A percentile compares a stretch with the other conserved stretches of the same genome.
Evolutionary conservation across 129 eudicot species (phyloP).

Genomic region (Flaveria bidentis): DNA sequence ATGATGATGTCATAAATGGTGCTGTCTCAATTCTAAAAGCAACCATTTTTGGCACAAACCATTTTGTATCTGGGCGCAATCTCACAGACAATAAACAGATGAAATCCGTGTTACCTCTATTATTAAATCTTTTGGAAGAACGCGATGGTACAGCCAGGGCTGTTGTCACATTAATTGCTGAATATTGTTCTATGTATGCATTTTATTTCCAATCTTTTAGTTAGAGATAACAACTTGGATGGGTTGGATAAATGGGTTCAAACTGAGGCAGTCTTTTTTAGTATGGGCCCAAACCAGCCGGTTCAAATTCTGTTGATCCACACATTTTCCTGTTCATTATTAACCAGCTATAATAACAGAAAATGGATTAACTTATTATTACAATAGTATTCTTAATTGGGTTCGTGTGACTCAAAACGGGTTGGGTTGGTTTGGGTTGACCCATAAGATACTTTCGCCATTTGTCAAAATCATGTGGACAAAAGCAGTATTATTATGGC

Average conservation of each 20-base stretch:
- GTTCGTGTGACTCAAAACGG: neutral
- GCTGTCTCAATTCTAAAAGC: conserved; percentile 67
- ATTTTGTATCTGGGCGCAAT: conserved; percentile 42
- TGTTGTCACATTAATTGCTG: conserved; percentile 69
- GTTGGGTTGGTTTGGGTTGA: neutral
- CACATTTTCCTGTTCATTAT: neutral
- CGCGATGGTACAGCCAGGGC: conserved; percentile 82
- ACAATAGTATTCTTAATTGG: neutral
- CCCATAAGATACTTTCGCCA: neutral
- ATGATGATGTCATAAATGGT: conserved; percentile 71
- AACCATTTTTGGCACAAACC: conserved; percentile 53
- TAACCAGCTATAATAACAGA: neutral
- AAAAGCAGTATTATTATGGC: neutral
- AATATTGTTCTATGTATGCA: conserved; percentile 67
- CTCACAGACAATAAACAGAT: conserved; percentile 50
- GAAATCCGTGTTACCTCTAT: conserved; percentile 53
- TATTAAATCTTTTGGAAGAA: conserved; percentile 72
- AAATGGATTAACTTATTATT: neutral
- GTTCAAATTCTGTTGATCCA: neutral
- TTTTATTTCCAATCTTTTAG: conserved; percentile 16
- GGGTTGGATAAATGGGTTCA: neutral
- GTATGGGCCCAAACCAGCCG: neutral
- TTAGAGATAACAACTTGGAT: conserved; percentile 2
- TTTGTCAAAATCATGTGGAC: neutral
- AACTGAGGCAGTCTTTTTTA: neutral